Evolutionary conservation across 352 stramenopile genomes (phyloP), one percentile per base, ranked within the genome.

Genomic region (Globisporangium paroecandrum): DNA sequence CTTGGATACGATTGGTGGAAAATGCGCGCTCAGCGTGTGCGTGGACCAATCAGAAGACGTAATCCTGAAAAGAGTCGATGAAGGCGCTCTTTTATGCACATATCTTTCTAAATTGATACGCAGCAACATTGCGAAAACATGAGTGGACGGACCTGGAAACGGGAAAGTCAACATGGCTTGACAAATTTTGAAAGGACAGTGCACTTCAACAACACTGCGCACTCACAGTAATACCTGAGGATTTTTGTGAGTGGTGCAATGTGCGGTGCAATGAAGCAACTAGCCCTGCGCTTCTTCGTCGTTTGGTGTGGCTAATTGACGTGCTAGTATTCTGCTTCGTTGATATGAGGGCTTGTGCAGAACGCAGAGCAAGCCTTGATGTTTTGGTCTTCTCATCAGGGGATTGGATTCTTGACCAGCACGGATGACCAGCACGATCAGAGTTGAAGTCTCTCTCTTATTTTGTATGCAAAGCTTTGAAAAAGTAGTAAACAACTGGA

Each of bases 371-470:
- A 15, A 43, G 36, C 2, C 36, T 47, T n/a, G 41, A 3, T 43
- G 8, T 54, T 54, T 54, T 25, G 58, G 58, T 64, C 58, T 32
- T 64, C 58, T 55, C 58, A 55, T 55, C 41, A 32, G 18, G 3
- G 20, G 58, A 38, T 64, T 56, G 58, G 58, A 64, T 34, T n/a
- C 58, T 64, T 64, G 58, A 64, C 58, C 58, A 64, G 58, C 27
- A 64, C 58, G 58, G 4, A 20, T 4, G 38, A 46, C 38, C 38
- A 43, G 9, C 36, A 43, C 36, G 27, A 41, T 0, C 15, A 20
- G 9, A 24, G 6, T 13, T 22, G 9, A 10, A 18, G 20, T 1
- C 4, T 54, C 4, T 54, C 20, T 54, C 20, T 27, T 15, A 25
- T 10, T 54, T 54, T 54, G 20, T 54, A 4, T n/a, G 25, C 46